A percentile compares a stretch with the other conserved stretches of the same genome.
Conservation (phyloP, 2,329 filamentous ascomycete genomes). For the Sporothrix protearum region DNA sequence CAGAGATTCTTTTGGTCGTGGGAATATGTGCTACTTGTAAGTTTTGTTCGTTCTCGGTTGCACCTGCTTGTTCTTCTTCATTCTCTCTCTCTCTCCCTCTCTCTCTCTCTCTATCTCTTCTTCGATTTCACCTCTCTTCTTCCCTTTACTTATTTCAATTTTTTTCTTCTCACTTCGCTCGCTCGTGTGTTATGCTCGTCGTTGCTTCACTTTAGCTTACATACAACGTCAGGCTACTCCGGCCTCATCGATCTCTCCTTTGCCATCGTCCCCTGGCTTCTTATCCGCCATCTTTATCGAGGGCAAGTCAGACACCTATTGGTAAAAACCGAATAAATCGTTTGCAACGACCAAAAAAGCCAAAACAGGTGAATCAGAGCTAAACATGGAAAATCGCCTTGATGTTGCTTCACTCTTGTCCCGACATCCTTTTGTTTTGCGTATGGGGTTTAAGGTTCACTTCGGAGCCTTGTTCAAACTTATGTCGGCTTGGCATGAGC, state of each 20-base stretch:
- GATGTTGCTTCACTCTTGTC: background rate
- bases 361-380: background rate
- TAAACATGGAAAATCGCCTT: background rate
- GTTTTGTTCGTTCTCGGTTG: background rate
- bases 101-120: no score
- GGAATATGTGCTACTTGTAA: background rate
- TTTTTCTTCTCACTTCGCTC: background rate
- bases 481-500: constrained; percentile 1
- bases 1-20: constrained; percentile 25
- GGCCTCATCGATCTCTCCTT: constrained; percentile 35
- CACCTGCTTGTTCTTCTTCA: no score
- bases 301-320: background rate
- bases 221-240: constrained; percentile 32
- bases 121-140: no score
- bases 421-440: background rate
- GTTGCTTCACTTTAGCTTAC: no score
- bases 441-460: background rate
- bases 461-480: background rate
- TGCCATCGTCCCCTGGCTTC: constrained; percentile 35
- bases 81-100: no score
- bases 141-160: no score
- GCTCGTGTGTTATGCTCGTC: no score
- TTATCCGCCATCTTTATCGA: constrained; percentile 36
- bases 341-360: no score
- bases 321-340: background rate